Evolutionary conservation across 441 rosid species (phyloP).

Genomic region (Mallotus repandus): DNA sequence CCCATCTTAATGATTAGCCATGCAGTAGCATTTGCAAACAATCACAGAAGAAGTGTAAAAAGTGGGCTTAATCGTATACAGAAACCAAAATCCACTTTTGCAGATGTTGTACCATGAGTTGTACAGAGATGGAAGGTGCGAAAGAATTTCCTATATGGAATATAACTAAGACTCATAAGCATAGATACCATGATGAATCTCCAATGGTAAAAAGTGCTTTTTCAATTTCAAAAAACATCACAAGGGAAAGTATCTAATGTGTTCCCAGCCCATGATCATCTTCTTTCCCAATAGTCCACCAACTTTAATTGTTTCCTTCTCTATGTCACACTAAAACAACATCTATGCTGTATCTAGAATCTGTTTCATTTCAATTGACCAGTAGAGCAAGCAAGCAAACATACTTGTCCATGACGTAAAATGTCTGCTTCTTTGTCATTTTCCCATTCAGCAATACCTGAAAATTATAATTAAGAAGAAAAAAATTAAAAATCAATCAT

Average conservation of each 20-base stretch:
- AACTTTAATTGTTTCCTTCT: neutral
- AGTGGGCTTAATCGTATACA: neutral
- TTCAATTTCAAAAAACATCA: neutral
- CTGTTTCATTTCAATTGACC: neutral
- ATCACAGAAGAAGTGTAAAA: neutral
- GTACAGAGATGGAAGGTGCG: neutral
- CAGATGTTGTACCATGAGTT: neutral
- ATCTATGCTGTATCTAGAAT: neutral
- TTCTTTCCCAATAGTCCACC: neutral
- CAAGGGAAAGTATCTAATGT: neutral
- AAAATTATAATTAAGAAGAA: conserved; percentile 22
- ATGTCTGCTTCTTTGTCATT: conserved; percentile 78
- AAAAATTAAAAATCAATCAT: neutral
- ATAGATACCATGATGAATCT: neutral
- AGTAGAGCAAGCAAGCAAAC: conserved; percentile 22
- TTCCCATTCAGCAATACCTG: conserved; percentile 66
- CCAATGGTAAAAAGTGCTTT: neutral
- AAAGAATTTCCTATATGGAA: neutral
- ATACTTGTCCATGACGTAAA: conserved; percentile 85
- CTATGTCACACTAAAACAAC: neutral
- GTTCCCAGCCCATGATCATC: neutral
- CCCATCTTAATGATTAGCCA: neutral
- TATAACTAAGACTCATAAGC: neutral
- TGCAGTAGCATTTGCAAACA: neutral
- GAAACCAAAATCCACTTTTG: neutral